phyloP scores from a whole-genome alignment of 257 asterid species.

The Solanum sitiens region DNA sequence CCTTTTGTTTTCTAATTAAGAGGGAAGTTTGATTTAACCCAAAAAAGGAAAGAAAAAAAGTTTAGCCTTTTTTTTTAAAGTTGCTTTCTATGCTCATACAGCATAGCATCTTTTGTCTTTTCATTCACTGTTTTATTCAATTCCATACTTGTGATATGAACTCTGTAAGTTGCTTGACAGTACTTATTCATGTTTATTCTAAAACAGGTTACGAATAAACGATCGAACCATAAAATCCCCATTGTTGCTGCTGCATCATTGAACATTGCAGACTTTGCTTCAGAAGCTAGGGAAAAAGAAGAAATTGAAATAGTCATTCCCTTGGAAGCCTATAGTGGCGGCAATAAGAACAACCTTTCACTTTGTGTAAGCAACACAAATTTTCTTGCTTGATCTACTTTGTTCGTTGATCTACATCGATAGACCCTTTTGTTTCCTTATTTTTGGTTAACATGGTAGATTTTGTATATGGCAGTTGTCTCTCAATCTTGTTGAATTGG shows the following conservation, averaged over 20 bases:
- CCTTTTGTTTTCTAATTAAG: background rate
- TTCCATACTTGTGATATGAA: background rate
- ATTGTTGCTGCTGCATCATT: conserved; percentile 30
- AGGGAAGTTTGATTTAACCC: background rate
- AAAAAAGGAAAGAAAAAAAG: background rate
- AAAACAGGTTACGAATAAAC: background rate
- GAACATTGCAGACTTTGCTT: conserved; percentile 49
- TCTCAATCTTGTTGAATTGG: conserved; percentile 29
- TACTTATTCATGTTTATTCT: background rate
- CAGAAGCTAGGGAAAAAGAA: conserved; percentile 18
- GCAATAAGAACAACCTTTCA: conserved; percentile 5
- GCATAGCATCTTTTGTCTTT: background rate
- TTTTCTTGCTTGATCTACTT: background rate
- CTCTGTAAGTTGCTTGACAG: background rate
- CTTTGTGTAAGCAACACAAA: conserved; percentile 36
- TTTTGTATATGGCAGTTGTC: conserved; percentile 34
- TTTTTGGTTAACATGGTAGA: background rate
- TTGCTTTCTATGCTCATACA: background rate
- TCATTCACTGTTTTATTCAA: background rate
- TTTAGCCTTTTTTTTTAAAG: background rate
- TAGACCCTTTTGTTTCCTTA: background rate
- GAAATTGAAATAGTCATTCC: conserved; percentile 29
- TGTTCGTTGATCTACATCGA: background rate
- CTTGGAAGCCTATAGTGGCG: conserved; percentile 10
- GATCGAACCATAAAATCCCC: conserved; percentile 28